Percentiles rank a stretch among this genome's conserved stretches.
phyloP scores from a whole-genome alignment of 2,329 filamentous ascomycete species.

The Pyricularia sp. region DNA sequence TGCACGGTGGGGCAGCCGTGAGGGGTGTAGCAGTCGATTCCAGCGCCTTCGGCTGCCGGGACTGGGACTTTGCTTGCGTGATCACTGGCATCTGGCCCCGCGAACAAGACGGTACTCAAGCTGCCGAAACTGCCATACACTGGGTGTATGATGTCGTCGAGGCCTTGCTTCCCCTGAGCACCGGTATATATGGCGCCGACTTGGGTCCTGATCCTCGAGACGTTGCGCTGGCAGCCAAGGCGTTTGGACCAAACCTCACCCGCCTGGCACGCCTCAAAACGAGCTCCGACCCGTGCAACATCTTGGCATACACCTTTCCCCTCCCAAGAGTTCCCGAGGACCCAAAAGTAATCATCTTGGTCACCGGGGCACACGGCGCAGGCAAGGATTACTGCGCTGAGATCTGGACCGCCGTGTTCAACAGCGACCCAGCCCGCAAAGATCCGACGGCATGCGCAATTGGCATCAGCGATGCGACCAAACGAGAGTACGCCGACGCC shows the following conservation, averaged over 20 bases:
- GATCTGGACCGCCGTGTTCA: slow-evolving; percentile 34
- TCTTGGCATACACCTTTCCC: slow-evolving; percentile 43
- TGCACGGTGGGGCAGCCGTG: slow-evolving; percentile 44
- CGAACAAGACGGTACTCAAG: slow-evolving; percentile 31
- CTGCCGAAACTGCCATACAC: slow-evolving; percentile 21
- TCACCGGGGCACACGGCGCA: slow-evolving; percentile 38
- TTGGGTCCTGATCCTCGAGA: slow-evolving; percentile 51
- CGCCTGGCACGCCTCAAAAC: slow-evolving; percentile 39
- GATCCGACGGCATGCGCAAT: slow-evolving; percentile 23
- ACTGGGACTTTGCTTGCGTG: slow-evolving; percentile 52
- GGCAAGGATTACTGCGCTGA: slow-evolving; percentile 49
- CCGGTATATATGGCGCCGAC: slow-evolving; percentile 45
- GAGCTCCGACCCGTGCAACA: slow-evolving; percentile 30
- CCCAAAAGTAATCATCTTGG: slow-evolving; percentile 39
- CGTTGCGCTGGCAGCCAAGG: slow-evolving; percentile 30
- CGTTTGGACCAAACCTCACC: slow-evolving; percentile 41
- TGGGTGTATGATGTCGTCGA: slow-evolving; percentile 44
- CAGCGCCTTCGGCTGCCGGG: slow-evolving; percentile 48
- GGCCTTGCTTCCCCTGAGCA: slow-evolving; percentile 34
- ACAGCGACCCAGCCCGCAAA: slow-evolving; percentile 9
- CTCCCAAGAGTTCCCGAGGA: slow-evolving; percentile 23
- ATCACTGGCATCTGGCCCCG: slow-evolving; percentile 49
- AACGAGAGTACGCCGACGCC: slow-evolving; percentile 39
- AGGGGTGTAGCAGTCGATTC: slow-evolving; percentile 26
- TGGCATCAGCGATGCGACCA: slow-evolving; percentile 46